These are phyloP conservation scores for Cryptococcus jaspeensis DNA, from an alignment of 1,284 basidiomycete species.

Conservation along the genomic window DNA sequence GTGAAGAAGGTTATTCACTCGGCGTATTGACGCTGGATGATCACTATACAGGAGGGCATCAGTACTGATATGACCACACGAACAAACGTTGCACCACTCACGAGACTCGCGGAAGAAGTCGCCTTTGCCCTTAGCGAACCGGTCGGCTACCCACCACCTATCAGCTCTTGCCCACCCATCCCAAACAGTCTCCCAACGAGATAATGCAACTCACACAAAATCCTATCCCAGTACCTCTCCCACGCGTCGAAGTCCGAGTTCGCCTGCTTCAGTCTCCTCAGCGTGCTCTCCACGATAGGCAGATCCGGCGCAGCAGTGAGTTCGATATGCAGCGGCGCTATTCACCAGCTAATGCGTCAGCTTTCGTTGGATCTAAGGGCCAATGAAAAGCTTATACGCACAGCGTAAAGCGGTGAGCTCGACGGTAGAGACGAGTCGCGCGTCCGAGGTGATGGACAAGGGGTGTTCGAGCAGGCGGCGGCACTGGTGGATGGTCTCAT, in stretches of 20 bases:
- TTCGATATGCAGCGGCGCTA: conserved; percentile 49
- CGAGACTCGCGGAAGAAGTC: conserved; percentile 50
- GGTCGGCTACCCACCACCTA: conserved; percentile 25
- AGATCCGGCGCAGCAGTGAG: conserved; percentile 47
- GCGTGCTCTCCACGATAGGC: conserved; percentile 45
- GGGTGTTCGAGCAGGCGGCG: conserved; percentile 81
- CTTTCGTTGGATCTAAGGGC: background rate
- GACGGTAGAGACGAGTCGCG: conserved; percentile 85
- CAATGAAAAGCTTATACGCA: conserved; percentile 7
- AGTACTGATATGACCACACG: background rate
- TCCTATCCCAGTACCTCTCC: conserved; percentile 51
- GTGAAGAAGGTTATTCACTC: conserved; percentile 21
- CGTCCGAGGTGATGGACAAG: conserved; percentile 84
- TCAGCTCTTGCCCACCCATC: background rate
- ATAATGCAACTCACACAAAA: conserved; percentile 31
- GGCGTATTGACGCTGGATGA: conserved; percentile 46
- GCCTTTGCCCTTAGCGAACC: conserved; percentile 43
- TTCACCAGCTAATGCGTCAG: conserved; percentile 4
- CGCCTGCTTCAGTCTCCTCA: conserved; percentile 49
- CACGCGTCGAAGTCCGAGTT: conserved; percentile 51
- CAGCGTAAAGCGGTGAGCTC: conserved; percentile 48
- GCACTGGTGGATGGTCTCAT: conserved; percentile 81
- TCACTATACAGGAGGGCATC: conserved; percentile 19
- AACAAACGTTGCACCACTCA: conserved; percentile 12
- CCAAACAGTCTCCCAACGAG: background rate